Evolutionary conservation across 805 yeast genomes (phyloP).

Genomic region (Ogataea paradorogensis): DNA sequence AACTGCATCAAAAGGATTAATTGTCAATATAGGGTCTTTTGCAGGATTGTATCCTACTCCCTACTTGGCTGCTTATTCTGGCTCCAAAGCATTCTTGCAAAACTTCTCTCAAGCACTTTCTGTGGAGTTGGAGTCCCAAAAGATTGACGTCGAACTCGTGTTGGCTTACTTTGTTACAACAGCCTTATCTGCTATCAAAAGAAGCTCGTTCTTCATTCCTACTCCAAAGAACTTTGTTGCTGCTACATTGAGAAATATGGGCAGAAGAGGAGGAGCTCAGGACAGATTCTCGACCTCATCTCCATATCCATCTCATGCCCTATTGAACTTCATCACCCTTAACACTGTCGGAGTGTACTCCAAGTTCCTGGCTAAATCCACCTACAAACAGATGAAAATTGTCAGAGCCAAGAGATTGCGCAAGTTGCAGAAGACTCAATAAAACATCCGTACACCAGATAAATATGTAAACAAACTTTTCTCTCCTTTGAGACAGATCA

Average conservation of each 20-base stretch:
- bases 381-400: slow-evolving; percentile 71
- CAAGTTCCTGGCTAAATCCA: slow-evolving; percentile 61
- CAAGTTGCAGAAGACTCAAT: slow-evolving; percentile 7
- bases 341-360: slow-evolving; percentile 81
- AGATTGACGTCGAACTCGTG: slow-evolving; percentile 82
- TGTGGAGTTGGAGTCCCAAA: slow-evolving; percentile 67
- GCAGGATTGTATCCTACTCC: slow-evolving; percentile 95
- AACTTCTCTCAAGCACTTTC: slow-evolving; percentile 89
- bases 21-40: slow-evolving; percentile 94
- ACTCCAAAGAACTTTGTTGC: slow-evolving; percentile 75
- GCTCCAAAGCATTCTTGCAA: slow-evolving; percentile 93
- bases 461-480: slow-evolving; percentile 18
- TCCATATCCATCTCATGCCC: slow-evolving; percentile 92
- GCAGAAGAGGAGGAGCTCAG: slow-evolving; percentile 90
- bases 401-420: slow-evolving; percentile 73
- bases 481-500: slow-evolving; percentile 19
- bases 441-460: slow-evolving; percentile 8
- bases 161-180: slow-evolving; percentile 89
- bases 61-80: slow-evolving; percentile 87
- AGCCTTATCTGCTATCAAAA: slow-evolving; percentile 91
- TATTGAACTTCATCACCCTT: slow-evolving; percentile 81
- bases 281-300: slow-evolving; percentile 83
- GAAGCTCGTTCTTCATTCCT: slow-evolving; percentile 73
- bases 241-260: slow-evolving; percentile 65
- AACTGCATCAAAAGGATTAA: slow-evolving; percentile 59